Evolutionary conservation across 2,329 filamentous ascomycete species (phyloP), one percentile per base, ranked within the genome.

Genomic region (Xylariomycetidae sp.): DNA sequence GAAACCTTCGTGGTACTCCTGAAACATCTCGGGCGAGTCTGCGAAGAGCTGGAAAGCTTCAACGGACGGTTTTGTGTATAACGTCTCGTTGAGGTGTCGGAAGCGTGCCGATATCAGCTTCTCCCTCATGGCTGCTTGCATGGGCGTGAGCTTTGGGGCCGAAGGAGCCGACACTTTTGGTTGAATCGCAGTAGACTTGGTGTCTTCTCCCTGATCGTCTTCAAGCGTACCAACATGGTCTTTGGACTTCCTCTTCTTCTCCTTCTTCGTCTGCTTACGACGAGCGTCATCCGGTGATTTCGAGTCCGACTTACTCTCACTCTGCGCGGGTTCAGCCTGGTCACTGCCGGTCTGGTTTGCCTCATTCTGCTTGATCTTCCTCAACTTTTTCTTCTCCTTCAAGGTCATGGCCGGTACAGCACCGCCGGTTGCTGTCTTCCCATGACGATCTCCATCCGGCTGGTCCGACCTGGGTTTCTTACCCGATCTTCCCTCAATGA

Each of bases 1-100:
- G 71, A 98, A 98, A 20, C 92, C 92, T 40, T 88, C 82, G 64
- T 98, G 92, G 62, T 98, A 98, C 63, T 96, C 89, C 47, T 78
- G 73, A 64, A 96, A 98, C 73, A 96, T 89, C 55, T 94, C 86
- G 0, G 92, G 92, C 31, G 85, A 86, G 20, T 83, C 70, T 32
- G 76, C 69, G 67, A 98, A 96, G 16, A 96, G 77, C 31, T 73
- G 65, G 48, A 92, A 78, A n/a, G 92, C 85, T 45, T 92, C 79
- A 22, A 70, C 68, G 0, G 92, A 98, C 1, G 89, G 85, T 6
- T 82, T 85, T 4, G 90, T 96, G 66, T 98, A 98, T 10, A 98
- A 79, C 0, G 87, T 90, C 66, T 98, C 85, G 60, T 98, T 98
- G 41, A 98, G 79, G 61, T 96, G 88, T 44, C 92, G 87, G 74